Percentiles rank a stretch among this genome's conserved stretches.
Evolutionary conservation across 257 asterid species (phyloP).

Genomic region (Anisodus tanguticus): DNA sequence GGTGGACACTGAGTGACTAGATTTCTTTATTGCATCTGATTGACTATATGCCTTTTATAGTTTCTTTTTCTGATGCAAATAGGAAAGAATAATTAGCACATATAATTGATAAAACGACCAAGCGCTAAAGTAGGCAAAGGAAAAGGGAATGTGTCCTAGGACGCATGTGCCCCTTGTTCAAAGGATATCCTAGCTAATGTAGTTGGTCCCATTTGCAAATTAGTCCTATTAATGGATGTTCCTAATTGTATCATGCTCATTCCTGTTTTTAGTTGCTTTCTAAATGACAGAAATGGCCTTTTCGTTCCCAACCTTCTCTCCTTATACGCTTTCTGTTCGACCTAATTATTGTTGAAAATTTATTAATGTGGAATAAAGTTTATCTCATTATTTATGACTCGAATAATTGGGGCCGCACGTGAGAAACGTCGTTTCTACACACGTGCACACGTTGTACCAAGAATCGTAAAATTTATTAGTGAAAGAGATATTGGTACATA

Average conservation of each 20-base stretch:
- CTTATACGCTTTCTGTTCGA: not conserved
- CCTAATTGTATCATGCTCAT: not conserved
- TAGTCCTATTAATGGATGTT: not conserved
- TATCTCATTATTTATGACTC: too few species aligned
- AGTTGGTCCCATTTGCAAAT: not conserved
- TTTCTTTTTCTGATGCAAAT: not conserved
- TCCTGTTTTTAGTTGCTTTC: not conserved
- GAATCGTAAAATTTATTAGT: too few species aligned
- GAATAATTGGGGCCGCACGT: too few species aligned
- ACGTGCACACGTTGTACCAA: too few species aligned
- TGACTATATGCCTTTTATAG: not conserved
- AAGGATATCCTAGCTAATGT: not conserved
- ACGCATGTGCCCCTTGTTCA: conserved; percentile 8
- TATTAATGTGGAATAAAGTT: too few species aligned
- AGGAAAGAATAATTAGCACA: not conserved
- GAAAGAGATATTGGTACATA: too few species aligned
- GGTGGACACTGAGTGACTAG: too few species aligned
- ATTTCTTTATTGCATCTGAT: not conserved
- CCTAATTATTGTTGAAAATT: too few species aligned
- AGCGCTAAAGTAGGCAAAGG: not conserved
- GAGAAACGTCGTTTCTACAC: too few species aligned
- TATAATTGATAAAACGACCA: not conserved
- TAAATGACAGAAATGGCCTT: not conserved
- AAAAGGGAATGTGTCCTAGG: conserved; percentile 11
- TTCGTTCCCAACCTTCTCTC: not conserved